phyloP scores from a whole-genome alignment of 129 eudicot species.

The Mikania micrantha region DNA sequence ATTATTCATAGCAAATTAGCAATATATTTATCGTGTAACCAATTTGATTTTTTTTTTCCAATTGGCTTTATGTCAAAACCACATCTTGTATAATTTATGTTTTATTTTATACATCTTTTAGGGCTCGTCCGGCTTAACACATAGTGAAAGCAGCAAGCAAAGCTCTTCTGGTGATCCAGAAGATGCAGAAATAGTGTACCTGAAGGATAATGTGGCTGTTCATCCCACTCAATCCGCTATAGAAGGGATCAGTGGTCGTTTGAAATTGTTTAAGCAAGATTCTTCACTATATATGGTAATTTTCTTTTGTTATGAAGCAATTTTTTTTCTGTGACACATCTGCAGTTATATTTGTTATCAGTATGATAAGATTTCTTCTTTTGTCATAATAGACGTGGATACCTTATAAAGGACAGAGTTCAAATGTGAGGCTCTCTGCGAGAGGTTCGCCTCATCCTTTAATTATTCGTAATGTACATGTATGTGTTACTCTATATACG shows the following conservation, averaged over 20 bases:
- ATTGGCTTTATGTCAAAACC: neutral
- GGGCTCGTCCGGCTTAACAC: constrained; percentile 64
- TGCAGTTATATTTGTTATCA: neutral
- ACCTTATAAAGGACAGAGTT: constrained; percentile 84
- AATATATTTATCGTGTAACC: neutral
- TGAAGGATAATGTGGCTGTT: constrained; percentile 76
- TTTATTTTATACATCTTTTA: constrained; percentile 13
- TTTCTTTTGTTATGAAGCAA: neutral
- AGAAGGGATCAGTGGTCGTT: constrained; percentile 82
- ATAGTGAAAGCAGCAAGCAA: constrained; percentile 52
- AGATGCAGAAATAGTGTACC: constrained; percentile 55
- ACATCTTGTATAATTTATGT: neutral
- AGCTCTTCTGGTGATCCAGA: constrained; percentile 54
- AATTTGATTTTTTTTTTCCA: neutral
- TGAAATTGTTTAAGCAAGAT: constrained; percentile 81
- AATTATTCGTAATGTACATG: neutral
- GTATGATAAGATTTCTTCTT: constrained; percentile 8
- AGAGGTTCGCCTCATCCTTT: constrained; percentile 50
- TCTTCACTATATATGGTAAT: constrained; percentile 58
- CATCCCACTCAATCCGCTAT: constrained; percentile 82
- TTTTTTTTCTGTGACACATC: neutral
- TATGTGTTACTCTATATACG: neutral
- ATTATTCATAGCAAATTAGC: neutral
- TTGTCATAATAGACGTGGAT: constrained; percentile 70
- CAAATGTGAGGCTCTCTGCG: constrained; percentile 73